A percentile compares a stretch with the other conserved stretches of the same genome.
phyloP scores from a whole-genome alignment of 495 filamentous ascomycete genomes.

The Neurospora sp. region DNA sequence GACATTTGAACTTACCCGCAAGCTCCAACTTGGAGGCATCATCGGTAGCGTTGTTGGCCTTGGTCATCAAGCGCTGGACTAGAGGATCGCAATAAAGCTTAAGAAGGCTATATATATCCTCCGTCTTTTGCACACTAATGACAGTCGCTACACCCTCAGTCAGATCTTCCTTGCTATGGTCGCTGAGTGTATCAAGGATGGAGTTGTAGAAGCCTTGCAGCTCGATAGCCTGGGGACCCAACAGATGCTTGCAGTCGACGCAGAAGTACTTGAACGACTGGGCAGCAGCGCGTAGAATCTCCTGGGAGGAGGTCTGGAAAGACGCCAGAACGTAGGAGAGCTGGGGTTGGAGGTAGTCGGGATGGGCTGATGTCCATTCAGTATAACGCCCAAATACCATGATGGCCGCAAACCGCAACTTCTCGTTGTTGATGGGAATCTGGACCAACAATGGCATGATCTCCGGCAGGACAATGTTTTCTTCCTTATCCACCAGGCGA shows the following conservation, averaged over 20 bases:
- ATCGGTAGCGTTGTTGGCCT: slow-evolving; percentile 76
- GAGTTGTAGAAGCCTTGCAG: slow-evolving; percentile 87
- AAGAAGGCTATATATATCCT: slow-evolving; percentile 69
- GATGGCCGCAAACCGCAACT: slow-evolving; percentile 90
- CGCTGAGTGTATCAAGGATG: slow-evolving; percentile 73
- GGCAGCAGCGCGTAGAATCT: slow-evolving; percentile 83
- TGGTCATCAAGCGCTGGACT: slow-evolving; percentile 71
- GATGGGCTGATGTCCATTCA: slow-evolving; percentile 92
- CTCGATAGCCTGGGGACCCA: slow-evolving; percentile 68
- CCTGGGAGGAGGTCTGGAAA: slow-evolving; percentile 74
- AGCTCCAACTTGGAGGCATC: slow-evolving; percentile 71
- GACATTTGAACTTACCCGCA: slow-evolving; percentile 50
- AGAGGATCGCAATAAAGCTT: slow-evolving; percentile 94
- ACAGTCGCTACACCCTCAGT: slow-evolving; percentile 91
- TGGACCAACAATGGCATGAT: slow-evolving; percentile 87
- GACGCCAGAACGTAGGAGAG: slow-evolving; percentile 89
- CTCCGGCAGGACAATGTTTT: slow-evolving; percentile 73
- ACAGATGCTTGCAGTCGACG: slow-evolving; percentile 78
- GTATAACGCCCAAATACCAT: slow-evolving; percentile 96
- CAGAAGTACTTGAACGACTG: slow-evolving; percentile 96
- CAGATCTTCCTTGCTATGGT: slow-evolving; percentile 83
- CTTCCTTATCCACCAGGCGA: slow-evolving; percentile 85
- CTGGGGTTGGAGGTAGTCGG: slow-evolving; percentile 81
- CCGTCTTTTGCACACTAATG: slow-evolving; percentile 71
- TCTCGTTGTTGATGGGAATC: slow-evolving; percentile 93